Conservation (phyloP, 352 stramenopile species). For the Globisporangium nagaii region DNA sequence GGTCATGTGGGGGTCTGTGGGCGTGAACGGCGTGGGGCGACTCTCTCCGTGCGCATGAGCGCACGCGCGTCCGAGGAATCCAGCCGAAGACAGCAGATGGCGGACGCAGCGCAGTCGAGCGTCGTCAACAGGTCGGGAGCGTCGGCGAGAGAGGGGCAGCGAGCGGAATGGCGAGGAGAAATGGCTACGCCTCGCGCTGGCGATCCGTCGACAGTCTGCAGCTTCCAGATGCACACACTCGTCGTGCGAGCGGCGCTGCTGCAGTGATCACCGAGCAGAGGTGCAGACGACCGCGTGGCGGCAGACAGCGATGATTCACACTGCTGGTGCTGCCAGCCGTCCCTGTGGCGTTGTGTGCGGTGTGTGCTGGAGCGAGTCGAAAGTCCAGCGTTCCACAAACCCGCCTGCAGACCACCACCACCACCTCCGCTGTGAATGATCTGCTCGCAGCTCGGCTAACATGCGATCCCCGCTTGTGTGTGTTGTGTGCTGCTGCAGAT, state of each 20-base stretch:
- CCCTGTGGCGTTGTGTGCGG: no score
- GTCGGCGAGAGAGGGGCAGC: neutral
- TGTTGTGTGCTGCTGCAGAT: conserved; percentile 37
- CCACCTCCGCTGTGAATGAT: no score
- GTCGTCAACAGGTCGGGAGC: neutral
- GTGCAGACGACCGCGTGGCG: no score
- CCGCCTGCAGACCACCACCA: neutral
- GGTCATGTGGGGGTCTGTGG: neutral
- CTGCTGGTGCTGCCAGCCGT: no score
- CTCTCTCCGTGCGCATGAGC: neutral
- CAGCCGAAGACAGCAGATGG: neutral
- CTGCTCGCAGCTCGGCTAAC: no score
- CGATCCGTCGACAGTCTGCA: neutral
- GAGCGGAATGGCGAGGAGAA: neutral
- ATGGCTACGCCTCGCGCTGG: neutral
- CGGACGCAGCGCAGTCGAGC: no score
- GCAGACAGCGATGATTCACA: no score
- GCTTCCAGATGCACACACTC: neutral
- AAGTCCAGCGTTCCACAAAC: no score
- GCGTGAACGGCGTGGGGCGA: neutral
- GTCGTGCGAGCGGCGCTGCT: no score
- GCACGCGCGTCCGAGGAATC: neutral
- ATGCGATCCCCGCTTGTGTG: neutral
- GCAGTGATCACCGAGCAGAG: no score
- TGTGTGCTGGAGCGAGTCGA: no score